These are phyloP conservation scores for Trichomonascaceae sp. DNA, from an alignment of 1,139 yeast species.

Conservation along the genomic window DNA sequence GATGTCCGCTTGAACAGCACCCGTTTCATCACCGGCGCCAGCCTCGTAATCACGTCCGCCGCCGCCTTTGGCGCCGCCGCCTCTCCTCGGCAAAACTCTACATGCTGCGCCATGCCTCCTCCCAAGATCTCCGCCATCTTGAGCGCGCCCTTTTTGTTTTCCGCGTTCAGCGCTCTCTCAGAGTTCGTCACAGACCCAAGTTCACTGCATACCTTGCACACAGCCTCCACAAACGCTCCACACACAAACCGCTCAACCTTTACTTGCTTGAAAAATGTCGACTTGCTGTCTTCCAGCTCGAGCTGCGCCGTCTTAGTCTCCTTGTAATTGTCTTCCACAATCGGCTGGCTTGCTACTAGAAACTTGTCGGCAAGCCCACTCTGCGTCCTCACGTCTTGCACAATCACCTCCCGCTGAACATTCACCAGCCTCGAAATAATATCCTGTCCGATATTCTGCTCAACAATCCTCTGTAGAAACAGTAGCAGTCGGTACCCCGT, in stretches of 20 bases:
- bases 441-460: slow-evolving; percentile 3
- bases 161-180: slow-evolving; percentile 14
- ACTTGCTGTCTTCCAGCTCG: slow-evolving; percentile 7
- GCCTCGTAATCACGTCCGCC: too few relatives aligned
- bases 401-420: slow-evolving; percentile 17
- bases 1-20: slow-evolving; percentile 16
- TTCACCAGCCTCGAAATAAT: slow-evolving; percentile 12
- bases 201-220: slow-evolving; percentile 20
- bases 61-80: too few relatives aligned
- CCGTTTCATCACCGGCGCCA: slow-evolving; percentile 13
- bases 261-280: slow-evolving; percentile 12
- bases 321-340: slow-evolving; percentile 15
- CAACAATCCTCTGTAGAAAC: slow-evolving; percentile 15
- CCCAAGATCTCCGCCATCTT: slow-evolving; percentile 21
- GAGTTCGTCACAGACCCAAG: slow-evolving; percentile 13
- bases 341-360: slow-evolving; percentile 16
- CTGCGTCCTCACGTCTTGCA: slow-evolving; percentile 17
- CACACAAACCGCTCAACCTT: slow-evolving; percentile 21
- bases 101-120: slow-evolving; percentile 15
- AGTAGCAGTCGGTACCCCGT: slow-evolving; percentile 20
- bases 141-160: slow-evolving; percentile 15
- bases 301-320: slow-evolving; percentile 18
- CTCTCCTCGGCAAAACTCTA: too few relatives aligned
- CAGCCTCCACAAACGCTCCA: slow-evolving; percentile 16
- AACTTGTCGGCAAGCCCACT: slow-evolving; percentile 9